Evolutionary conservation across 1,284 basidiomycete genomes (phyloP).

Genomic region (Ustilago loliicola): DNA sequence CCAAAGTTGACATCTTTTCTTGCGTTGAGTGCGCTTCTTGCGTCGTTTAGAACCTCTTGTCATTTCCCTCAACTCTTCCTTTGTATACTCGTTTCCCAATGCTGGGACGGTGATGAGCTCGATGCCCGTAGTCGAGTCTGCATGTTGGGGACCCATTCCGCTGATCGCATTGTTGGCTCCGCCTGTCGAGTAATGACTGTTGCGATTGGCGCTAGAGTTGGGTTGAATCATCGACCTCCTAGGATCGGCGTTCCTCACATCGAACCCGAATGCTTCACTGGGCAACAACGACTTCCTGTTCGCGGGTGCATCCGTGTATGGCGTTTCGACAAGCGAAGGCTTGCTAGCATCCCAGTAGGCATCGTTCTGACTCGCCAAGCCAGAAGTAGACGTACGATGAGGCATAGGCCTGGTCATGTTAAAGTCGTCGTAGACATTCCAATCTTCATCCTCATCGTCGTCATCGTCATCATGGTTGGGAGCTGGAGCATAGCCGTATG

Average conservation of each 20-base stretch:
- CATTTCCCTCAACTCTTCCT: constrained; percentile 60
- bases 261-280: constrained; percentile 61
- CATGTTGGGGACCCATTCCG: constrained; percentile 41
- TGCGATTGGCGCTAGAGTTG: constrained; percentile 11
- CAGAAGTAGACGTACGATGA: constrained; percentile 33
- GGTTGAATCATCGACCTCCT: constrained; percentile 38
- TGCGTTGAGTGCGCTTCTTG: constrained; percentile 36
- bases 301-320: constrained; percentile 23
- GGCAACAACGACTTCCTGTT: constrained; percentile 51
- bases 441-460: constrained; percentile 55
- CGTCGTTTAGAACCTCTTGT: constrained; percentile 36
- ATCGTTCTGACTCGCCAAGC: constrained; percentile 22
- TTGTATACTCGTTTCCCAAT: constrained; percentile 60
- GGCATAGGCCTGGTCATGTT: constrained; percentile 59
- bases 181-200: constrained; percentile 3
- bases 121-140: constrained; percentile 53
- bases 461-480: constrained; percentile 42
- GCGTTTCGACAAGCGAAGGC: constrained; percentile 33
- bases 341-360: constrained; percentile 48
- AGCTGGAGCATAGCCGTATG: constrained; percentile 38
- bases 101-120: constrained; percentile 68
- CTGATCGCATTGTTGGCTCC: constrained; percentile 19
- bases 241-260: constrained; percentile 59
- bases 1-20: constrained; percentile 42
- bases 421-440: constrained; percentile 68